Conservation (phyloP, 2,329 filamentous ascomycete species). For the Fusarium anthophilum region DNA sequence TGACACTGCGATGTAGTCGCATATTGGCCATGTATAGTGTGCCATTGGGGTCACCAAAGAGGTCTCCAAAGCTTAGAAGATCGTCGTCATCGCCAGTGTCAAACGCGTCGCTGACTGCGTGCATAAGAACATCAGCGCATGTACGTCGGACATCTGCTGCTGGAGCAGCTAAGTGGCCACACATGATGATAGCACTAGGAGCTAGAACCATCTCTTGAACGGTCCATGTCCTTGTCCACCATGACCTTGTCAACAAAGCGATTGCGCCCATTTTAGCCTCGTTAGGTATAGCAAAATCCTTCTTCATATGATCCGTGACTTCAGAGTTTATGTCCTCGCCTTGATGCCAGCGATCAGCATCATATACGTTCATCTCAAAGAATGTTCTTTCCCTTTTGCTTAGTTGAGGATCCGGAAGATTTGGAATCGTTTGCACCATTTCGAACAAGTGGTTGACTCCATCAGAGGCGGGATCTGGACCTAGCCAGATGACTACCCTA, state of each 20-base stretch:
- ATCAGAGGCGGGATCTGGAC: background rate
- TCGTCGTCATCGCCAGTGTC: background rate
- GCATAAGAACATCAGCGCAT: background rate
- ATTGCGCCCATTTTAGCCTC: background rate
- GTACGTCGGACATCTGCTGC: background rate
- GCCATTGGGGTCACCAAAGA: background rate
- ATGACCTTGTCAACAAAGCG: background rate
- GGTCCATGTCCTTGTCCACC: background rate
- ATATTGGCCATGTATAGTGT: background rate
- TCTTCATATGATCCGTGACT: rapidly evolving
- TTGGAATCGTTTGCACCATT: background rate
- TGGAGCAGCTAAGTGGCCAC: background rate
- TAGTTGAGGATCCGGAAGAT: background rate
- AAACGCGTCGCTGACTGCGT: background rate
- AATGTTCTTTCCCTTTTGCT: background rate
- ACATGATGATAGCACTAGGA: background rate
- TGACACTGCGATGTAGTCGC: background rate
- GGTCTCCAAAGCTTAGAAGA: background rate
- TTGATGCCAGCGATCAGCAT: background rate
- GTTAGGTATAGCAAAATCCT: background rate
- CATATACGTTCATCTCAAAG: background rate
- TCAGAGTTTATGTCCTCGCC: background rate
- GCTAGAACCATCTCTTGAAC: background rate
- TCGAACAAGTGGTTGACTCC: background rate
- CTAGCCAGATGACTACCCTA: background rate